phyloP scores from a whole-genome alignment of 2,329 filamentous ascomycete species.

The Colletotrichum tabaci region DNA sequence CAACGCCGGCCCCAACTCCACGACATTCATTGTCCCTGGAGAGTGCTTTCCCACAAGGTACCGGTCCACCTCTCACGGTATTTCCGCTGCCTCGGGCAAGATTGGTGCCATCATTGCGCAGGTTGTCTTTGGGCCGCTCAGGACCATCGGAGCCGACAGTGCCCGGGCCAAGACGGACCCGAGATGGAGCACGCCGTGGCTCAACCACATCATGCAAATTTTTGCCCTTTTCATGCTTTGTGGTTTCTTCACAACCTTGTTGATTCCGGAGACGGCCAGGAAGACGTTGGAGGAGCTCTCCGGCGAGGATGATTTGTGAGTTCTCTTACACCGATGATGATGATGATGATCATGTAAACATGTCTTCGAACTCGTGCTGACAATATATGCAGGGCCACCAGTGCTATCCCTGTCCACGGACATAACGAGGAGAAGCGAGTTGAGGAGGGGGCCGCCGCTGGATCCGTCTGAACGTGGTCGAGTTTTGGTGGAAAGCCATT shows the following conservation, averaged over 20 bases:
- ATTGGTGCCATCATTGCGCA: slow-evolving; percentile 68
- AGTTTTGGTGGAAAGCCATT: background rate
- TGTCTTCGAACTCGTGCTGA: background rate
- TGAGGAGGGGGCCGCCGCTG: slow-evolving; percentile 30
- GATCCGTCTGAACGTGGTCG: slow-evolving; percentile 23
- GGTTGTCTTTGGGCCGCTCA: slow-evolving; percentile 64
- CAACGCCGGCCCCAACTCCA: slow-evolving; percentile 68
- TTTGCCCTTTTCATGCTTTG: slow-evolving; percentile 66
- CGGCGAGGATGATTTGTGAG: slow-evolving; percentile 52
- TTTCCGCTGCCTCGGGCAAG: slow-evolving; percentile 73
- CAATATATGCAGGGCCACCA: slow-evolving; percentile 20
- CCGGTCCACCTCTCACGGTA: slow-evolving; percentile 73
- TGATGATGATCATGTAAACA: too few relatives aligned
- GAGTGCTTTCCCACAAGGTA: slow-evolving; percentile 77
- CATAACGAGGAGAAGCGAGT: slow-evolving; percentile 41
- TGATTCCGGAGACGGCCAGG: slow-evolving; percentile 57
- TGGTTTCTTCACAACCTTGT: slow-evolving; percentile 59
- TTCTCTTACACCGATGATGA: background rate
- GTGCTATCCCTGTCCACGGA: slow-evolving; percentile 22
- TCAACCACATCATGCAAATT: slow-evolving; percentile 44
- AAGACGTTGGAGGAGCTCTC: slow-evolving; percentile 66
- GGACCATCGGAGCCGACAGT: slow-evolving; percentile 56
- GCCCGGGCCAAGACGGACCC: slow-evolving; percentile 54
- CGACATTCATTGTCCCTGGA: slow-evolving; percentile 75
- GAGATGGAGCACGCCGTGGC: slow-evolving; percentile 40